Base-by-base conservation (phyloP, 2,329 filamentous ascomycete species). In the Colletotrichum sp. region DNA sequence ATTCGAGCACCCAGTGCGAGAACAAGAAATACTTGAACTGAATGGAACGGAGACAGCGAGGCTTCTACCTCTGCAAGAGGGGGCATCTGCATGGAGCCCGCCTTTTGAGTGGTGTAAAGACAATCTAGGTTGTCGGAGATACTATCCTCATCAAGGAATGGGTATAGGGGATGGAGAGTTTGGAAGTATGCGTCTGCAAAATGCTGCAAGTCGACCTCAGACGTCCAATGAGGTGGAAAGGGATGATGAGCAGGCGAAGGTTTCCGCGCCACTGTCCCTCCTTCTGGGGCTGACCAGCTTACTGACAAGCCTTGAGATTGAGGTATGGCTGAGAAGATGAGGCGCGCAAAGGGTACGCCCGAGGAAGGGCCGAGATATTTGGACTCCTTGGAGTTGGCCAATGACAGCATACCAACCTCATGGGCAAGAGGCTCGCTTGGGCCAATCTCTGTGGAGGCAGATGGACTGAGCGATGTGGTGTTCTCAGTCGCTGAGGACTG, bases 361-460 rank as follows among this genome's bases (percentile, higher is more conserved):
- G 89, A 90, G 0, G 89, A 91, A 5, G 89, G 89, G 0, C 89
- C 89, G 16, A 91, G 87, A 68, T 91, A 91, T 72, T 87, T 83
- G 6, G 86, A 86, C 28, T 89, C 87, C 64, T 84, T 82, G 30
- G 86, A 87, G 6, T 83, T 83, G 2, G 86, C 87, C 2, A 90
- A 81, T 0, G 89, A 89, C 0, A 91, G 84, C 12, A 91, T 78
- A 0, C 89, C 89, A 26, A 90, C 89, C 77, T 91, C 88, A 75
- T 90, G 88, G 2, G 87, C 85, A 9, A 86, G 78, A 8, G 68
- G 65, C 26, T 67, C 77, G 78, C 75, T 66, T 79, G 78, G 30
- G 63, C 67, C 59, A 75, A 77, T 18, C 71, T 78, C 36, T 69
- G 74, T 63, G 71, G 80, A 48, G 48, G 75, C 4, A 16, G 64